Evolutionary conservation across 148 eudicot species (phyloP), one percentile per base, ranked within the genome.

Genomic region (Polygonum aviculare): DNA sequence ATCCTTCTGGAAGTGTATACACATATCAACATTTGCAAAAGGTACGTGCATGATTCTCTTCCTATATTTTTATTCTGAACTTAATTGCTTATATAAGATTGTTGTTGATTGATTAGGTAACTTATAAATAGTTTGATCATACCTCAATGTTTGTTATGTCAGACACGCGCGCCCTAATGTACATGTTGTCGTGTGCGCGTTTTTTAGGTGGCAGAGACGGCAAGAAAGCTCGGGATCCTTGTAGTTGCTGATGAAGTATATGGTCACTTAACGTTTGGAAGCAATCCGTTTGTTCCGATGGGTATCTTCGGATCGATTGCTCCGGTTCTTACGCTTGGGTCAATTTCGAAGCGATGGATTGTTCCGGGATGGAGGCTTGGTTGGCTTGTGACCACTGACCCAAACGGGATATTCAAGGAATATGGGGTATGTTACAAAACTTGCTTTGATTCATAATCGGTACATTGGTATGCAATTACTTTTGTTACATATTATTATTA

Each of bases 281-380:
- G 77, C 77, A 88, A 83, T 44, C 88, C 94, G 5, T 92, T 92
- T 83, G 90, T 90, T 71, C 89, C 90, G 1, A 92, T 92, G 97
- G 97, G 88, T 52, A 82, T 82, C 45, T 92, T 92, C 79, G 97
- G 86, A 72, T 80, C 85, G 38, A 82, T 84, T 49, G 86, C 69
- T 8, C 97, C 94, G 9, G 87, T 92, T 18, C 63, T 92, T 33
- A 92, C 97, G 0, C 72, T 92, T 39, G 97, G 97, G 1, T 92
- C 97, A 12, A 80, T 92, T 73, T 92, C 97, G 2, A 92, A 92
- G 75, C 84, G 88, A 72, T 90, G 97, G 97, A 77, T 88, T 16
- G 94, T 90, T 79, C 97, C 97, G n/a, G 97, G 97, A 74, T 92
- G 97, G 94, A 84, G 97, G 22, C 85, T 88, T 77, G 97, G 97